These are phyloP conservation scores for Phytopythium ostracodes DNA, from an alignment of 352 stramenopile genomes.

Conservation along the genomic window DNA sequence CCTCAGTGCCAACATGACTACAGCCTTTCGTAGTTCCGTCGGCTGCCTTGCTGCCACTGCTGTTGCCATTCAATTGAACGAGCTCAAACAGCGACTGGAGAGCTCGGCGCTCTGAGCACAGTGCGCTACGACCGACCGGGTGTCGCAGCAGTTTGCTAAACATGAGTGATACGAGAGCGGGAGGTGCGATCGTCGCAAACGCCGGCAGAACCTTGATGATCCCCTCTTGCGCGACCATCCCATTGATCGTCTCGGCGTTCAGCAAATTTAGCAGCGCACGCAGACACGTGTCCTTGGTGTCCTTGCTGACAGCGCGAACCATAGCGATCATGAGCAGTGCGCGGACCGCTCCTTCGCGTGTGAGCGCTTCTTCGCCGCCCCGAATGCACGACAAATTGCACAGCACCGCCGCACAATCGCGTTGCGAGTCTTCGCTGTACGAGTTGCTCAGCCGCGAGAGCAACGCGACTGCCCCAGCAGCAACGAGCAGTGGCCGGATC, in stretches of 20 bases:
- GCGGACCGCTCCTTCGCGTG: constrained; percentile 49
- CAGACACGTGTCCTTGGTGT: constrained; percentile 70
- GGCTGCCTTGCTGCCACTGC: background rate
- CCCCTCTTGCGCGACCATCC: constrained; percentile 54
- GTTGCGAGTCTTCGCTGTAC: constrained; percentile 79
- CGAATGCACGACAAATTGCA: constrained; percentile 66
- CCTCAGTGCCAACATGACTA: background rate
- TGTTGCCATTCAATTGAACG: constrained; percentile 21
- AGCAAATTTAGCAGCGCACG: constrained; percentile 65
- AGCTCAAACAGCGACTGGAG: constrained; percentile 50
- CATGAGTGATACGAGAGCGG: constrained; percentile 42
- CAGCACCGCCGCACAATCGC: constrained; percentile 66
- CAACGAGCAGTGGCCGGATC: constrained; percentile 45
- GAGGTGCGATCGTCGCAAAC: constrained; percentile 30
- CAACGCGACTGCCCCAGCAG: constrained; percentile 42
- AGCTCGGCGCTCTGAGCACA: constrained; percentile 39
- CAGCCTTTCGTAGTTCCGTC: background rate
- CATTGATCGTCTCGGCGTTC: constrained; percentile 50
- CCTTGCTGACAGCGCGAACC: constrained; percentile 52
- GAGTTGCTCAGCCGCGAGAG: constrained; percentile 67
- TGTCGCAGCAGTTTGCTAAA: constrained; percentile 58
- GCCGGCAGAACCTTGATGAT: constrained; percentile 60
- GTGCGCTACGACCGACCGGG: constrained; percentile 31
- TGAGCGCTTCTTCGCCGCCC: constrained; percentile 42
- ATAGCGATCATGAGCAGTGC: constrained; percentile 83